These are phyloP conservation scores for Artemisia tridentata DNA, from an alignment of 129 eudicot species.

Conservation along the genomic window DNA sequence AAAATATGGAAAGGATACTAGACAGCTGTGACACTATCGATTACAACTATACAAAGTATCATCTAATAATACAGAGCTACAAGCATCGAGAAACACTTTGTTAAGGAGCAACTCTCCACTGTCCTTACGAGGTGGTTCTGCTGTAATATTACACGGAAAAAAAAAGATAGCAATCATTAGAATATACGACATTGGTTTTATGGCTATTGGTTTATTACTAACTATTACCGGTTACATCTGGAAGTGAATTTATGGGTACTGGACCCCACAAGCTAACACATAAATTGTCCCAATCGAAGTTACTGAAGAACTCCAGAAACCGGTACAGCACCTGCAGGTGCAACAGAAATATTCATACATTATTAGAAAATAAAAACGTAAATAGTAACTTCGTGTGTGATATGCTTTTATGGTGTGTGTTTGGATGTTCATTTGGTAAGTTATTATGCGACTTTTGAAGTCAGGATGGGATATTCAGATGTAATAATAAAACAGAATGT, in stretches of 20 bases:
- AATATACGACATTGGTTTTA: neutral
- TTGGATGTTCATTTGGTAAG: too few relatives aligned
- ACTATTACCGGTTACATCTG: constrained; percentile 77
- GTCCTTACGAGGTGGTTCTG: constrained; percentile 91
- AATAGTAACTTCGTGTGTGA: too few relatives aligned
- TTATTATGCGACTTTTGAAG: too few relatives aligned
- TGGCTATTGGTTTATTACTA: neutral
- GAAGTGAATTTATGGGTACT: constrained; percentile 81
- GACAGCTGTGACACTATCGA: too few relatives aligned
- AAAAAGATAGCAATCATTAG: constrained; percentile 22
- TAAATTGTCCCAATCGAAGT: constrained; percentile 92
- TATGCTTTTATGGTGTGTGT: too few relatives aligned
- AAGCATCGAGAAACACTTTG: constrained; percentile 79
- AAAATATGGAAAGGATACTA: too few relatives aligned
- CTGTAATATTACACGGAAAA: constrained; percentile 37
- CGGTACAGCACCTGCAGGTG: constrained; percentile 78
- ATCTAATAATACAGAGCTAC: too few relatives aligned
- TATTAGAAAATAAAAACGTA: too few relatives aligned
- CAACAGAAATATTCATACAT: constrained; percentile 17
- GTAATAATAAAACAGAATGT: too few relatives aligned
- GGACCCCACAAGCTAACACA: constrained; percentile 99
- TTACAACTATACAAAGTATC: too few relatives aligned
- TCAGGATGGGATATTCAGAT: too few relatives aligned
- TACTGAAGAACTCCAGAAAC: constrained; percentile 95
- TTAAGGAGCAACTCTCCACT: constrained; percentile 78